phyloP scores from a whole-genome alignment of 805 yeast genomes.

The Hanseniaspora thailandica region DNA sequence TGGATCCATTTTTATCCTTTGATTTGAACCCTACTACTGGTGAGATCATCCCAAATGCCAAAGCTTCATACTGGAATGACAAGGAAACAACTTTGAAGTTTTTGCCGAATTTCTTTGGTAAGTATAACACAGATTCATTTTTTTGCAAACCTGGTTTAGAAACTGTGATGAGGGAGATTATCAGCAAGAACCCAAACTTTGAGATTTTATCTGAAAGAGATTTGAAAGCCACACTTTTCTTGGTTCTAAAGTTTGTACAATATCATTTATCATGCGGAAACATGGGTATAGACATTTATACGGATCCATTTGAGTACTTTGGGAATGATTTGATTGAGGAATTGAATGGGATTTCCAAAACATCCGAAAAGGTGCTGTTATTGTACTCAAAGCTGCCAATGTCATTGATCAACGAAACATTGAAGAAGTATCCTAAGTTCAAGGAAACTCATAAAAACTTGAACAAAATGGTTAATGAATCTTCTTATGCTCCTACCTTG shows the following conservation, averaged over 20 bases:
- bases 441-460: background rate
- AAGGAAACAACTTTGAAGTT: slow-evolving; percentile 1
- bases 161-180: slow-evolving; percentile 1
- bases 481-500: slow-evolving; percentile 4
- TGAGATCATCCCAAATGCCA: background rate
- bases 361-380: slow-evolving; percentile 1
- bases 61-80: background rate
- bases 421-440: slow-evolving; percentile 9
- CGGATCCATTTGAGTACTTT: slow-evolving; percentile 10
- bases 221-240: slow-evolving; percentile 7
- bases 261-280: slow-evolving; percentile 9
- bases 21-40: background rate
- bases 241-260: slow-evolving; percentile 11
- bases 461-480: background rate
- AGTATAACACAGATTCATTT: background rate
- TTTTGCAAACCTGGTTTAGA: slow-evolving; percentile 8
- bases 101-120: slow-evolving; percentile 2
- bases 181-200: background rate
- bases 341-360: background rate
- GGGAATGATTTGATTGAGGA: slow-evolving; percentile 6
- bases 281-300: slow-evolving; percentile 6
- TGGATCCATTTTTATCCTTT: background rate
- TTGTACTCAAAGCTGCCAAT: slow-evolving; percentile 4
- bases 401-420: background rate
- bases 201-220: slow-evolving; percentile 12